These are phyloP conservation scores for Coemansia sp. DNA, from an alignment of 192 early-diverging fungal genomes.

Conservation along the genomic window DNA sequence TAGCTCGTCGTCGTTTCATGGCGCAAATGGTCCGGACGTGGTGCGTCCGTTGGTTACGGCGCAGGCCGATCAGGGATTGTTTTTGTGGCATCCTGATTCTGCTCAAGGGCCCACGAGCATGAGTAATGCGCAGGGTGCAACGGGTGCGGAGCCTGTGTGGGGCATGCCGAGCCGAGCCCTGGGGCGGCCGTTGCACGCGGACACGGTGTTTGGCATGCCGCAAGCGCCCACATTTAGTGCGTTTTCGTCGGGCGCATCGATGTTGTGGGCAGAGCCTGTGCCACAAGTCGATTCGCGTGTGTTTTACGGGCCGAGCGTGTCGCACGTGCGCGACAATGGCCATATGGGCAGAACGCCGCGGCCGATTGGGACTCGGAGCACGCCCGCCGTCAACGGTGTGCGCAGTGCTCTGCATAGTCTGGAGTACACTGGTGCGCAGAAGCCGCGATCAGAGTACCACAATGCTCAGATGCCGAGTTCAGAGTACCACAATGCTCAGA, in stretches of 20 bases:
- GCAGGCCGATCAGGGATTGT: background rate
- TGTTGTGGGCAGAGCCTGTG: slow-evolving; percentile 31
- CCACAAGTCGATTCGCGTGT: background rate
- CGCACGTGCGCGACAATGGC: slow-evolving; percentile 15
- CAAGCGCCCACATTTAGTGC: slow-evolving; percentile 12
- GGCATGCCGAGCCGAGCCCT: background rate
- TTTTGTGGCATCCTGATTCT: background rate
- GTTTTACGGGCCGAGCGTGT: background rate
- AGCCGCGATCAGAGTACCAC: too few species aligned
- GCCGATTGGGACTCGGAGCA: slow-evolving; percentile 40
- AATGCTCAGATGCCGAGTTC: too few species aligned
- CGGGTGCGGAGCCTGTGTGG: background rate
- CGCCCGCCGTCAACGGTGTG: slow-evolving; percentile 7
- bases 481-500: too few species aligned
- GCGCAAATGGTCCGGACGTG: background rate
- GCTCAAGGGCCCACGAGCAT: background rate
- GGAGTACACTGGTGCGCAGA: background rate
- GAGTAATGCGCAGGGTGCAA: background rate
- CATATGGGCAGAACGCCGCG: slow-evolving; percentile 8
- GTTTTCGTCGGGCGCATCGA: slow-evolving; percentile 22
- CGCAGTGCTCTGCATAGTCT: slow-evolving; percentile 7
- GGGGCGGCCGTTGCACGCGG: slow-evolving; percentile 11
- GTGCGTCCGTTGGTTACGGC: background rate
- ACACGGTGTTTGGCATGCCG: slow-evolving; percentile 2
- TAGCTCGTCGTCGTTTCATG: slow-evolving; percentile 26